These are phyloP conservation scores for Cinchona pubescens DNA, from an alignment of 257 asterid species.

Conservation along the genomic window DNA sequence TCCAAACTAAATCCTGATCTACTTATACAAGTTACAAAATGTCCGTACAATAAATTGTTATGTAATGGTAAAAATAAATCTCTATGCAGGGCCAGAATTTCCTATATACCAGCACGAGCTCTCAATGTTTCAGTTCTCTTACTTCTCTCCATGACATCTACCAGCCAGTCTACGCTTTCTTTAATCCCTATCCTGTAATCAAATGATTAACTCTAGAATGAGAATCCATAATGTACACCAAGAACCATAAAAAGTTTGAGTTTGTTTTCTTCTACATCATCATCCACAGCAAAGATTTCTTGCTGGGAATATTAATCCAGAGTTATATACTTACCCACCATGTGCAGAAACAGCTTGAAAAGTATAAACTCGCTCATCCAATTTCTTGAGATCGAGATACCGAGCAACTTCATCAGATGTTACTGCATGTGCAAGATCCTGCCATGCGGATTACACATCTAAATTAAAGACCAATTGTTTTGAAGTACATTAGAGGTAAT, in stretches of 20 bases:
- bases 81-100: slow-evolving; percentile 14
- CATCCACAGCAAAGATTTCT: background rate
- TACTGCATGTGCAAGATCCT: slow-evolving; percentile 74
- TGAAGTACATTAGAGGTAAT: background rate
- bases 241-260: background rate
- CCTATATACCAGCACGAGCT: slow-evolving; percentile 50
- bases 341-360: slow-evolving; percentile 66
- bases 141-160: slow-evolving; percentile 79
- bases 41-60: background rate
- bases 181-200: slow-evolving; percentile 64
- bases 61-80: background rate
- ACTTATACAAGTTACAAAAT: slow-evolving; percentile 17
- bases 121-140: slow-evolving; percentile 69
- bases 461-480: background rate
- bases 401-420: slow-evolving; percentile 68
- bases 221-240: background rate
- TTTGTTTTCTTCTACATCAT: background rate
- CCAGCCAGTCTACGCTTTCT: slow-evolving; percentile 81
- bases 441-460: slow-evolving; percentile 14
- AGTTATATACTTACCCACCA: slow-evolving; percentile 49
- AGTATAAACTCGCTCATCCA: slow-evolving; percentile 63
- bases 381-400: slow-evolving; percentile 68
- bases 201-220: background rate
- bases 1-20: slow-evolving; percentile 23
- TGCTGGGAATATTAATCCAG: background rate